phyloP scores from a whole-genome alignment of 768 basidiomycete genomes.

The Russula emetica region DNA sequence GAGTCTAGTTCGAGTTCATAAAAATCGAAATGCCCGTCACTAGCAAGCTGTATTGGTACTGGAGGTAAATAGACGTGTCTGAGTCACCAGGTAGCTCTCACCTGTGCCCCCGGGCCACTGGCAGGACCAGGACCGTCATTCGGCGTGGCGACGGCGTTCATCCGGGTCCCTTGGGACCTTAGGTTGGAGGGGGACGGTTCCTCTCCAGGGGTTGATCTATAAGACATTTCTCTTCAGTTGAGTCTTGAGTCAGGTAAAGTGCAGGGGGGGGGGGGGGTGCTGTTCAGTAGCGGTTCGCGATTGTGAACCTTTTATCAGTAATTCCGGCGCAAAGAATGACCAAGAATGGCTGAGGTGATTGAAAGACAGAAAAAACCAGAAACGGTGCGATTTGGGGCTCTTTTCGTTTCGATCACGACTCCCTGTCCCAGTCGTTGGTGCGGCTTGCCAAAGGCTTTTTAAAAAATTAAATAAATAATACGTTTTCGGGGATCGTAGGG shows the following conservation, averaged over 20 bases:
- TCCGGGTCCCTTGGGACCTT: not conserved
- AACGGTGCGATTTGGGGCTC: not conserved
- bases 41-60: not conserved
- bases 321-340: not conserved
- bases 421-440: not conserved
- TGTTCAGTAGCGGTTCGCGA: too few relatives aligned
- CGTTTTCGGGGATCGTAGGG: not conserved
- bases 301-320: not conserved
- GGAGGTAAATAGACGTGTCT: not conserved
- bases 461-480: not conserved
- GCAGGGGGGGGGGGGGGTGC: not conserved
- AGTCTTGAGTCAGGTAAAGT: not conserved
- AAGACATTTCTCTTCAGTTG: not conserved
- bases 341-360: not conserved
- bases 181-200: not conserved
- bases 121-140: not conserved
- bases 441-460: not conserved
- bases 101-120: not conserved
- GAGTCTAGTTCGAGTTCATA: too few relatives aligned
- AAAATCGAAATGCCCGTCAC: not conserved
- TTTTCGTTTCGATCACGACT: not conserved
- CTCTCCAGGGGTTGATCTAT: too few relatives aligned
- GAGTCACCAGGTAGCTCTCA: not conserved
- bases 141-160: not conserved
- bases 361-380: not conserved